Evolutionary conservation across 495 filamentous ascomycete genomes (phyloP).

Genomic region (Podospora pseudopauciseta): DNA sequence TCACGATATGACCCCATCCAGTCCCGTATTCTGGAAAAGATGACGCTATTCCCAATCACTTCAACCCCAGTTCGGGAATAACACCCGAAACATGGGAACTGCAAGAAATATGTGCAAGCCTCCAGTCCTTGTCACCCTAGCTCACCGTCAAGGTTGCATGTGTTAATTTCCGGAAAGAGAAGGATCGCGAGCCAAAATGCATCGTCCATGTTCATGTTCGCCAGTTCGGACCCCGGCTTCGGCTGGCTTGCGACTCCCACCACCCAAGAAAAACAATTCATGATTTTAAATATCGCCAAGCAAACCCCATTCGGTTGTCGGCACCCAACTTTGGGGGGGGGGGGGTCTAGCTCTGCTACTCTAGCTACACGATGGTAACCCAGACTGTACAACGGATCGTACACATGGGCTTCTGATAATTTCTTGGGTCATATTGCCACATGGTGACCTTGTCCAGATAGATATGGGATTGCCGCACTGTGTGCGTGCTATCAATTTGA

Average conservation of each 20-base stretch:
- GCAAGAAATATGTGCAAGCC: background rate
- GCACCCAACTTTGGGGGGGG: background rate
- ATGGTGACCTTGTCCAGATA: background rate
- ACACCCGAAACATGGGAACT: background rate
- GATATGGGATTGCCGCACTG: background rate
- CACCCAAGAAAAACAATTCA: background rate
- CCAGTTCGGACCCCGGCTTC: background rate
- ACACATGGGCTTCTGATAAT: background rate
- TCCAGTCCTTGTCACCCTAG: background rate
- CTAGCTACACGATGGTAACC: background rate
- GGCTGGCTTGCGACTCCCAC: background rate
- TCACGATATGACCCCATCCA: background rate
- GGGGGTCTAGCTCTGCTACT: background rate
- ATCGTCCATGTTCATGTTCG: background rate
- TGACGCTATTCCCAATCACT: background rate
- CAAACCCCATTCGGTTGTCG: background rate
- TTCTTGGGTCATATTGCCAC: background rate
- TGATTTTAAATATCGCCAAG: background rate
- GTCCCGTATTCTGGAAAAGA: background rate
- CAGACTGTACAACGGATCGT: too few relatives aligned
- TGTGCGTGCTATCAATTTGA: background rate
- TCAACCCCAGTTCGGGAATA: background rate
- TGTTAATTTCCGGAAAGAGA: background rate
- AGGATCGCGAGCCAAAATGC: background rate
- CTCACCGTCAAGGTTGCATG: constrained; percentile 3